A percentile compares a stretch with the other conserved stretches of the same genome.
These are phyloP conservation scores for Aaosphaeria arxii DNA, from an alignment of 2,329 filamentous ascomycete genomes.

Conservation along the genomic window DNA sequence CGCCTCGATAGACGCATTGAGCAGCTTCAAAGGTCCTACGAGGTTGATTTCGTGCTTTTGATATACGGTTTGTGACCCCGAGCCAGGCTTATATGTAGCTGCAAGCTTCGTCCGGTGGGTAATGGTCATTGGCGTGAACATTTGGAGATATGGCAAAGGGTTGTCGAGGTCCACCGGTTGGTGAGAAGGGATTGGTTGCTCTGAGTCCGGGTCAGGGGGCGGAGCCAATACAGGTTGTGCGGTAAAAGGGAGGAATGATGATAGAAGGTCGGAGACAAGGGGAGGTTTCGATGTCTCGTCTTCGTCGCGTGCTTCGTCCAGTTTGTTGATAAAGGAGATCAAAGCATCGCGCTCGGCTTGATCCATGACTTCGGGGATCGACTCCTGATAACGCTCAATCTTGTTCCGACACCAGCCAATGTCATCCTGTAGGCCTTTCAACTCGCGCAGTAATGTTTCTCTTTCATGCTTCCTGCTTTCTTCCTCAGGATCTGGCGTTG, in stretches of 20 bases:
- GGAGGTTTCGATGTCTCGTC: constrained; percentile 15
- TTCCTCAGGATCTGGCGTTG: constrained; percentile 17
- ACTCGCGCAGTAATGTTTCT: constrained; percentile 21
- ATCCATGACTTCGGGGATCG: neutral
- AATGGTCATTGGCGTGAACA: constrained; percentile 68
- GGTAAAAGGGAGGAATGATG: constrained; percentile 41
- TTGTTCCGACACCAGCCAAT: constrained; percentile 15
- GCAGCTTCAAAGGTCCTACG: constrained; percentile 51
- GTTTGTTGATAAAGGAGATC: constrained; percentile 10
- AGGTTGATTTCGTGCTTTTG: constrained; percentile 54
- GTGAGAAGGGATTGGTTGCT: constrained; percentile 57
- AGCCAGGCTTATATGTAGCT: constrained; percentile 4
- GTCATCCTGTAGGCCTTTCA: constrained; percentile 30
- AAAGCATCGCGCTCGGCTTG: neutral
- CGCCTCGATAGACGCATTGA: constrained; percentile 58
- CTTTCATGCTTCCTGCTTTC: constrained; percentile 30
- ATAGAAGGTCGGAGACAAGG: constrained; percentile 30
- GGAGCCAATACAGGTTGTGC: constrained; percentile 21
- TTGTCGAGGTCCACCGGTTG: constrained; percentile 61
- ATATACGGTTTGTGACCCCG: constrained; percentile 13
- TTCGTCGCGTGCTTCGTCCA: constrained; percentile 12
- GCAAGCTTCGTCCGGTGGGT: constrained; percentile 48
- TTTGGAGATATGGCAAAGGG: constrained; percentile 65
- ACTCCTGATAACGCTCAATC: neutral
- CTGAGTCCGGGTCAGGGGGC: constrained; percentile 16